Base-by-base conservation (phyloP, 164 flowering plant genomes). In the Cinnamomum chago region DNA sequence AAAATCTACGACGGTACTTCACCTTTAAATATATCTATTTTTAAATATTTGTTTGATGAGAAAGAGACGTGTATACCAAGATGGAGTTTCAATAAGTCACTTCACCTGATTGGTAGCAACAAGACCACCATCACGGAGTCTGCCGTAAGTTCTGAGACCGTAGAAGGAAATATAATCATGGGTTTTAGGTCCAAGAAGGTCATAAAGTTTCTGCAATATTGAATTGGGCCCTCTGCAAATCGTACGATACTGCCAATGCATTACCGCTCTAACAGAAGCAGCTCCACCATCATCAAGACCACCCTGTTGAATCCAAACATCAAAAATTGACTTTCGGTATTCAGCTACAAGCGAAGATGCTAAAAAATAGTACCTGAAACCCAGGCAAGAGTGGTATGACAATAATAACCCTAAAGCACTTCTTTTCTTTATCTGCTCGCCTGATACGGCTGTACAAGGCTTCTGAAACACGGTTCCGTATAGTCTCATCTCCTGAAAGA, bases 211-310 rank as follows among this genome's bases (percentile, higher is more conserved):
- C 70, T 91, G 92, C 83, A 96, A 76, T 80, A 96, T 89, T 60
- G 99, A 96, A 78, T 84, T 81, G 0, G 78, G 81, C 76, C 97
- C 98, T 85, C 99, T 86, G 78, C 90, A 88, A 75, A 96, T 96
- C 68, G 99, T 96, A 81, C 98, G 89, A 80, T 94, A 92, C 79
- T 96, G 97, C 98, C 99, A 96, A 79, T 96, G 99, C 97, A 94
- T 85, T 77, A 96, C 87, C n/a, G 99, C 97, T 86, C 98, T 87
- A 66, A 96, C 97, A 70, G 99, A 90, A 73, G 99, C 99, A 6
- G 99, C 99, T 74, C 98, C 99, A 76, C 86, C 86, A 84, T 96
- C 99, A 84, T 96, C 99, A 73, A 94, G 64, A 75, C 99, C 99
- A 23, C 98, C 99, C 99, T 95, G 86, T 76, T 24, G 70, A 70